Base-by-base conservation (phyloP, 352 stramenopile genomes). In the Phytophthora syringae region DNA sequence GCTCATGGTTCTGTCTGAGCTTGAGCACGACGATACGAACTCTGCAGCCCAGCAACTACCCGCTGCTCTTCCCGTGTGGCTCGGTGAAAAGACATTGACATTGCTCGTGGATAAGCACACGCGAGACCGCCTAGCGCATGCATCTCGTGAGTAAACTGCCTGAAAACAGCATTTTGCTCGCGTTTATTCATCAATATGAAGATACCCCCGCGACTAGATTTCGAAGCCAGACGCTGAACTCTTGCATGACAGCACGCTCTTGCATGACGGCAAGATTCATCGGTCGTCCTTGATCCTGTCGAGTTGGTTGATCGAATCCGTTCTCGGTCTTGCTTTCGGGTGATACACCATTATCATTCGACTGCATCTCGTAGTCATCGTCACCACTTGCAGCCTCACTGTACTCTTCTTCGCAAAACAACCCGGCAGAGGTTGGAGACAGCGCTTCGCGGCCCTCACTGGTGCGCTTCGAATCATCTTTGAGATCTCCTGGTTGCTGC, bases 181-280 rank as follows among this genome's bases (percentile, higher is more conserved):
- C 7, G 20, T 64, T 37, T 59, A 64, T 45, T 59, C 40, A 63
- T 61, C 49, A 62, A 25, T 51, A 43, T 20, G 40, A 50, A 39
- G 59, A 52, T 39, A 58, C 40, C 15, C 52, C 52, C 7, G 67
- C 51, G 52, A 71, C 71, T 36, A 90, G 57, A 62, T 88, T 89
- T 16, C 81, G 75, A 37, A 94, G 74, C 84, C 84, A 92, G 11
- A 90, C 82, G 51, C 78, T 92, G 49, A 93, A 80, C 53, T 94
- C 86, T 54, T 94, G 84, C 20, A 94, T 76, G 43, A 94, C 84
- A 0, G 81, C 86, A 25, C 84, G 82, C 60, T 94, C 86, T 67
- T 94, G 86, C 47, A 84, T 67, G 12, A 64, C 75, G 45, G 64
- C 70, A 10, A 81, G 52, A 49, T 43, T 52, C n/a, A 50, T 20